phyloP scores from a whole-genome alignment of 1,284 basidiomycete species.

The Afroboletus lepidellus region DNA sequence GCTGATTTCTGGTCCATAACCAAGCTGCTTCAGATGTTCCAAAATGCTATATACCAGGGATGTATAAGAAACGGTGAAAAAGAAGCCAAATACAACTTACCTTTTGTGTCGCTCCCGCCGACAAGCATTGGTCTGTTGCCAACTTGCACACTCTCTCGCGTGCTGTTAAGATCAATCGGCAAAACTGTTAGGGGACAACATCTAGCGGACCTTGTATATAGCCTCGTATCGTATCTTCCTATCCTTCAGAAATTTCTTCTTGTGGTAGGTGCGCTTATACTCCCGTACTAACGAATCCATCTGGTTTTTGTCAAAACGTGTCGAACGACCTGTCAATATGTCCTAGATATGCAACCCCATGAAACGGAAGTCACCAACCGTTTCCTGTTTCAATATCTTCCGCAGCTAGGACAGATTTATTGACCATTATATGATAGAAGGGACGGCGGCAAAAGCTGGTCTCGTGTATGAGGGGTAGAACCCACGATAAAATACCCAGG shows the following conservation, averaged over 20 bases:
- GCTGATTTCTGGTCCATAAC: constrained; percentile 8
- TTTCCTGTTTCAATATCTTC: neutral
- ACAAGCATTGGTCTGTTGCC: neutral
- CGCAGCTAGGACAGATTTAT: neutral
- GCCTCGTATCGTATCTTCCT: rapidly evolving
- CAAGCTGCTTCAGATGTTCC: constrained; percentile 3
- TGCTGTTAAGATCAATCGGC: neutral
- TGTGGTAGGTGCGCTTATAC: neutral
- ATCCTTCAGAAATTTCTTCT: neutral
- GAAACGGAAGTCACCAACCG: neutral
- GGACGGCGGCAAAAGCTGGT: neutral
- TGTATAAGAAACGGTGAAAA: too few relatives aligned
- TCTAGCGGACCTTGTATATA: neutral
- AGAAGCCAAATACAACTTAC: constrained; percentile 4
- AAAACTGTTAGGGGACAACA: neutral
- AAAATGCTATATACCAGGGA: constrained; percentile 12
- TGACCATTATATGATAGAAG: neutral
- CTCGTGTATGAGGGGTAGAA: neutral
- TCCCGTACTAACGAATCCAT: neutral
- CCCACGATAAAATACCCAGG: too few relatives aligned
- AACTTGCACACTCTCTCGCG: neutral
- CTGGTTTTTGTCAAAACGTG: constrained; percentile 3
- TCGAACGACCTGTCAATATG: neutral
- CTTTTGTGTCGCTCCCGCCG: neutral
- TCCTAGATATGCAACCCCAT: too few relatives aligned